Conservation (phyloP, 2,329 filamentous ascomycete genomes). For the Aspergillus sojae region DNA sequence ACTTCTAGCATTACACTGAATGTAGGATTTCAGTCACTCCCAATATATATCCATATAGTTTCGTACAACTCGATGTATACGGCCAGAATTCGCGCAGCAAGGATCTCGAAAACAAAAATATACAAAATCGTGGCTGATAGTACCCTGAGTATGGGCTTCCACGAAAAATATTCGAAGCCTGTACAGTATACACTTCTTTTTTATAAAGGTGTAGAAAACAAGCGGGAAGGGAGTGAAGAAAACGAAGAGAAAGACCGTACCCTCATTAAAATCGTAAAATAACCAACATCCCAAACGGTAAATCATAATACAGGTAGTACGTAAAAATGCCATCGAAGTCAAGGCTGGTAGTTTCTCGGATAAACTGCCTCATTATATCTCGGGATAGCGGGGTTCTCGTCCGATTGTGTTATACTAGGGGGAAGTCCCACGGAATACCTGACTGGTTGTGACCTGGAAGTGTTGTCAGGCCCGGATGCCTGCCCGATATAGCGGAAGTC, state of each 20-base stretch:
- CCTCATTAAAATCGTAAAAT: background rate
- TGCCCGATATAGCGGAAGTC: slow-evolving; percentile 19
- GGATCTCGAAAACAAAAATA: background rate
- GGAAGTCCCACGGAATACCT: slow-evolving; percentile 10
- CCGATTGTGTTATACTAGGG: slow-evolving; percentile 9
- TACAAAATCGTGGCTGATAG: background rate
- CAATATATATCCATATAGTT: background rate
- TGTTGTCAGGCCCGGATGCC: slow-evolving; percentile 11
- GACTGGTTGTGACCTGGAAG: slow-evolving; percentile 10
- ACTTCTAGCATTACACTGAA: background rate
- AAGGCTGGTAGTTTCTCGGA: slow-evolving; percentile 15
- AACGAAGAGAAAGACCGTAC: background rate
- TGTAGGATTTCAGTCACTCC: background rate
- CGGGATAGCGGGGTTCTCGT: slow-evolving; percentile 9
- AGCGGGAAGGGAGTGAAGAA: background rate
- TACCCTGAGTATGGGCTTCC: background rate
- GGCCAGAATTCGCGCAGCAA: background rate
- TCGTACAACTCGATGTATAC: background rate
- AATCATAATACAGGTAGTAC: slow-evolving; percentile 1
- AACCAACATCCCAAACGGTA: background rate
- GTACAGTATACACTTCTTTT: background rate
- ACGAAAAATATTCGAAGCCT: background rate
- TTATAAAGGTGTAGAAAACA: background rate
- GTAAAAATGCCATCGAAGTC: background rate
- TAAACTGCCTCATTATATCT: slow-evolving; percentile 15